phyloP scores from a whole-genome alignment of 139 green algal species.

The Chloropicon primus region DNA sequence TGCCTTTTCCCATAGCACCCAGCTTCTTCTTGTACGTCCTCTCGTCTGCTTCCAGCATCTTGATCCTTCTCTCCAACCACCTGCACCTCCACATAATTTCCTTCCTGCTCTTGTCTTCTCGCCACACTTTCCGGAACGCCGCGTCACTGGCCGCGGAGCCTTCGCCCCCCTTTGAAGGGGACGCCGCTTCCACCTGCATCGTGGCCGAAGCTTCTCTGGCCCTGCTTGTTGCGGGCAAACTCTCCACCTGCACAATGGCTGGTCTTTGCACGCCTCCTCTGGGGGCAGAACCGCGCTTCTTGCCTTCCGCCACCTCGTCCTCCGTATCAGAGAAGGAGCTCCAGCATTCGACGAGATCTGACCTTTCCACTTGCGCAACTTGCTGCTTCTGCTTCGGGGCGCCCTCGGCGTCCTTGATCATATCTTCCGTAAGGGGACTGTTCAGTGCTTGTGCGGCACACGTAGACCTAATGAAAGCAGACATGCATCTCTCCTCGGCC shows the following conservation, averaged over 20 bases:
- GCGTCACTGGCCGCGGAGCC: neutral
- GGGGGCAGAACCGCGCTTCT: no score
- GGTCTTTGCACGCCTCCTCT: no score
- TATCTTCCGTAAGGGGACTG: no score
- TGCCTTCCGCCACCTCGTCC: neutral
- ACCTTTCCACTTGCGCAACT: neutral
- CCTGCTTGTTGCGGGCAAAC: no score
- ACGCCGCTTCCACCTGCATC: neutral
- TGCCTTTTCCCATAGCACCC: neutral
- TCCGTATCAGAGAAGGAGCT: neutral
- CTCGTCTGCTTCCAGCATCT: neutral
- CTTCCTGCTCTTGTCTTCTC: neutral
- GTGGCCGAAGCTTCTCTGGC: no score
- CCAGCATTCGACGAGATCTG: neutral
- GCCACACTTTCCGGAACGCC: neutral
- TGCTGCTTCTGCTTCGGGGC: neutral
- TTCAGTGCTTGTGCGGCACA: neutral
- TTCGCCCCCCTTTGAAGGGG: neutral
- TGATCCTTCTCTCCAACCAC: neutral
- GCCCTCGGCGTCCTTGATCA: neutral
- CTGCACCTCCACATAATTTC: neutral
- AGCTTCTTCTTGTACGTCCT: neutral
- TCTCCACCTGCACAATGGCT: no score
- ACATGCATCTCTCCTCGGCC: neutral
- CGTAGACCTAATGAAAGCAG: neutral